Evolutionary conservation across 169 alveolate species (phyloP).

Genomic region (Besnoitia besnoiti): DNA sequence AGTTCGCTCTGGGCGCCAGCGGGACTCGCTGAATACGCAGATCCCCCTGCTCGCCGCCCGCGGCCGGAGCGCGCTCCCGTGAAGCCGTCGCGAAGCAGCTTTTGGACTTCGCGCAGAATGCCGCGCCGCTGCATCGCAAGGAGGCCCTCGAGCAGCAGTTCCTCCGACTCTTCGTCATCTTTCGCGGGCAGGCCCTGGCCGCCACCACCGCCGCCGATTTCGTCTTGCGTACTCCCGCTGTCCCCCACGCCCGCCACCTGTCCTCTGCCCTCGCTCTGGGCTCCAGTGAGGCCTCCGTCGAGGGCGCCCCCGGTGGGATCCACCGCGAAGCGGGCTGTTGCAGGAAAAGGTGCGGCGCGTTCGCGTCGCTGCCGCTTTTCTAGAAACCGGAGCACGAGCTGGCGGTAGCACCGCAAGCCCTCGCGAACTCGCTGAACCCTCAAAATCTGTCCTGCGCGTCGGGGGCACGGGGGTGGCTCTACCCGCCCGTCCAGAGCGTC

Average conservation of each 20-base stretch:
- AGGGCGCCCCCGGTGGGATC: neutral
- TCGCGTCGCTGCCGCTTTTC: neutral
- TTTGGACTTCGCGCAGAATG: neutral
- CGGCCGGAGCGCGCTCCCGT: too few species aligned
- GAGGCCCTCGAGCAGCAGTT: neutral
- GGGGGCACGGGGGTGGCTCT: neutral
- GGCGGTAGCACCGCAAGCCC: conserved; percentile 38
- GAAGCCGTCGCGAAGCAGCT: neutral
- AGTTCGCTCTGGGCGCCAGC: too few species aligned
- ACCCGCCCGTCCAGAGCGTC: neutral
- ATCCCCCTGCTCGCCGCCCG: too few species aligned
- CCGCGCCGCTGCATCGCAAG: neutral
- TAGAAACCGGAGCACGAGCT: conserved; percentile 7
- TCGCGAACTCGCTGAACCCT: conserved; percentile 33
- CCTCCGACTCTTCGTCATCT: neutral
- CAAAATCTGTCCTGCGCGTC: conserved; percentile 24
- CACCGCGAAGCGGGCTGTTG: too few species aligned
- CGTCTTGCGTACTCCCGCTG: neutral
- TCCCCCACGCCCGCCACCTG: conserved; percentile 1
- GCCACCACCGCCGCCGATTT: neutral
- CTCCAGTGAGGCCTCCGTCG: neutral
- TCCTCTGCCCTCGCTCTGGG: neutral
- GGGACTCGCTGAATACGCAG: too few species aligned
- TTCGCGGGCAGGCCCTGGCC: neutral
- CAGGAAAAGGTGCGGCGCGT: neutral